Percentiles rank a stretch among this genome's conserved stretches.
Conservation (phyloP, 768 basidiomycete species). For the Boletus vermiculosoides region DNA sequence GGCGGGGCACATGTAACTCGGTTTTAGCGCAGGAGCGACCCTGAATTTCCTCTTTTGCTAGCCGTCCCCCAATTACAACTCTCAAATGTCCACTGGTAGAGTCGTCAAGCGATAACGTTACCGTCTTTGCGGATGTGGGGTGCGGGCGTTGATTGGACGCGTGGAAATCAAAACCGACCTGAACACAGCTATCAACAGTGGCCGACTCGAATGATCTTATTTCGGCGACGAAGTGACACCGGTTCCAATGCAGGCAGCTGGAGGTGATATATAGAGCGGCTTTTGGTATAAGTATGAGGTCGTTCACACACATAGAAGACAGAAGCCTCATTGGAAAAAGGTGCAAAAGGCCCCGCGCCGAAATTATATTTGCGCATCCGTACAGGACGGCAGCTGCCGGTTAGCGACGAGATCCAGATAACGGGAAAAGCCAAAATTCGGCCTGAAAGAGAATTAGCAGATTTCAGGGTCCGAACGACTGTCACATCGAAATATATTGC, state of each 20-base stretch:
- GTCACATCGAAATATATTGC: constrained; percentile 30
- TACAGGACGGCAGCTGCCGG: constrained; percentile 29
- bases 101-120: background rate
- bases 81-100: background rate
- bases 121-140: background rate
- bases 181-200: background rate
- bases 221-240: background rate
- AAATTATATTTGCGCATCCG: constrained; percentile 31
- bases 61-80: background rate
- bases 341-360: constrained; percentile 31
- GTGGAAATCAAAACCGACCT: background rate
- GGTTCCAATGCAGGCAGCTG: constrained; percentile 4
- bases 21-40: constrained; percentile 3
- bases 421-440: constrained; percentile 35
- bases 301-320: constrained; percentile 21
- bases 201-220: background rate
- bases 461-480: constrained; percentile 35
- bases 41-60: background rate
- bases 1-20: background rate
- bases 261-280: constrained; percentile 15
- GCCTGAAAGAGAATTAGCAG: constrained; percentile 27
- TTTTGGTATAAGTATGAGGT: constrained; percentile 7
- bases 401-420: constrained; percentile 32
- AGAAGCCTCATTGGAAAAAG: constrained; percentile 10
- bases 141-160: constrained; percentile 7